A percentile compares a stretch with the other conserved stretches of the same genome.
Evolutionary conservation across 305 asterid genomes (phyloP).

Genomic region (Striga hermonthica): DNA sequence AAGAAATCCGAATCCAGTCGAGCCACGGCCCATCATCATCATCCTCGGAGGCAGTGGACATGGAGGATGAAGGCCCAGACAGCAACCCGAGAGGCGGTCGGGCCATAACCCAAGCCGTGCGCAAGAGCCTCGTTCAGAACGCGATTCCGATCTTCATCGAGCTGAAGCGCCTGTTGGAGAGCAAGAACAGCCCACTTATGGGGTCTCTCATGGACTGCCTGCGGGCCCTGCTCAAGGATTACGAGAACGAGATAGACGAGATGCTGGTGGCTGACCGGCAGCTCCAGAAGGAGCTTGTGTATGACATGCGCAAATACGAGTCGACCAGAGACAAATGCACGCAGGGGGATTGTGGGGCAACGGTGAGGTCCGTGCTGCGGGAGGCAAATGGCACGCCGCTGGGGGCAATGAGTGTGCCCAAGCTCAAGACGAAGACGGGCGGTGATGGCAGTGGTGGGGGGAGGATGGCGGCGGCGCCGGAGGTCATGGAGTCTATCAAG

Average conservation of each 20-base stretch:
- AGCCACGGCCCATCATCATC: conserved; percentile 39
- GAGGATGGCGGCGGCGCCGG: conserved; percentile 43
- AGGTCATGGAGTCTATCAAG: conserved; percentile 69
- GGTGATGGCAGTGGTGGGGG: conserved; percentile 34
- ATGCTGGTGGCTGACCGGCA: conserved; percentile 77
- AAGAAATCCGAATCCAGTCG: conserved; percentile 75
- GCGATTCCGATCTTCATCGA: conserved; percentile 90
- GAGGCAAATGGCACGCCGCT: conserved; percentile 71
- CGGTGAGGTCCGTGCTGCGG: conserved; percentile 70
- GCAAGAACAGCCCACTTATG: conserved; percentile 78
- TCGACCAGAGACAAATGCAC: conserved; percentile 54
- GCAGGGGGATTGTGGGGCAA: conserved; percentile 31
- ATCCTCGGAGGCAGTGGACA: conserved; percentile 56
- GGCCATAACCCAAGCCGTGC: conserved; percentile 78
- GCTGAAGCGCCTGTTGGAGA: conserved; percentile 77
- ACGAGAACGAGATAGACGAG: conserved; percentile 89
- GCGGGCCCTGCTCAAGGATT: conserved; percentile 82
- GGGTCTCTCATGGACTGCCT: conserved; percentile 97
- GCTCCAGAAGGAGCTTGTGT: conserved; percentile 86
- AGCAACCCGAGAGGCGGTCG: conserved; percentile 54
- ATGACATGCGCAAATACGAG: conserved; percentile 85
- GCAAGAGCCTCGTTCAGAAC: conserved; percentile 82
- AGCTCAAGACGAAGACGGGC: conserved; percentile 54
- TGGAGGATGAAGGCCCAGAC: conserved; percentile 70
- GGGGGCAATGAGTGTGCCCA: conserved; percentile 75